phyloP scores from a whole-genome alignment of 805 yeast species.

The Kluyveromyces siamensis region DNA sequence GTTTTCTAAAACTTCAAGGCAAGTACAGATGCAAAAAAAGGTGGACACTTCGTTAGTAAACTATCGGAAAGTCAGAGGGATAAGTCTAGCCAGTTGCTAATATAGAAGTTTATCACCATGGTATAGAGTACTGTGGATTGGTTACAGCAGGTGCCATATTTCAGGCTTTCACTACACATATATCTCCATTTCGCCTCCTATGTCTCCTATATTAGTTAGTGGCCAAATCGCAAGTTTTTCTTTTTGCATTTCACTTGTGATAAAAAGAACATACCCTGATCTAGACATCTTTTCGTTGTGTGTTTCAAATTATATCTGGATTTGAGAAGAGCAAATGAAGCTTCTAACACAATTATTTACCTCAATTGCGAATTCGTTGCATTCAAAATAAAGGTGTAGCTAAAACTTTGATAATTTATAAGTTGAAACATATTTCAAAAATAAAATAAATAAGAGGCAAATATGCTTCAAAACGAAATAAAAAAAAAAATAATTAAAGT shows the following conservation, averaged over 20 bases:
- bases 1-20: not conserved
- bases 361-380: no score
- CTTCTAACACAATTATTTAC: no score
- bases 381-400: no score
- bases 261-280: slow-evolving; percentile 27
- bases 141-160: no score
- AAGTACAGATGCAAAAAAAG: not conserved
- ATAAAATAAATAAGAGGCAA: not conserved
- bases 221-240: not conserved
- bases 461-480: not conserved
- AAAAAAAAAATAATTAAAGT: no score
- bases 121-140: not conserved
- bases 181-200: not conserved
- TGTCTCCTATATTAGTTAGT: not conserved
- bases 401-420: no score
- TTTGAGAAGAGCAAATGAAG: no score
- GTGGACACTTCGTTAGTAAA: not conserved
- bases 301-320: not conserved
- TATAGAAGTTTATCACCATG: not conserved
- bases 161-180: not conserved
- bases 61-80: not conserved
- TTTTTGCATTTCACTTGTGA: not conserved
- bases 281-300: slow-evolving; percentile 21
- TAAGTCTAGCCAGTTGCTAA: not conserved
- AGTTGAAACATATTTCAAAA: no score